Conservation (phyloP, 2,329 filamentous ascomycete genomes). For the Fusarium phyllophilum region DNA sequence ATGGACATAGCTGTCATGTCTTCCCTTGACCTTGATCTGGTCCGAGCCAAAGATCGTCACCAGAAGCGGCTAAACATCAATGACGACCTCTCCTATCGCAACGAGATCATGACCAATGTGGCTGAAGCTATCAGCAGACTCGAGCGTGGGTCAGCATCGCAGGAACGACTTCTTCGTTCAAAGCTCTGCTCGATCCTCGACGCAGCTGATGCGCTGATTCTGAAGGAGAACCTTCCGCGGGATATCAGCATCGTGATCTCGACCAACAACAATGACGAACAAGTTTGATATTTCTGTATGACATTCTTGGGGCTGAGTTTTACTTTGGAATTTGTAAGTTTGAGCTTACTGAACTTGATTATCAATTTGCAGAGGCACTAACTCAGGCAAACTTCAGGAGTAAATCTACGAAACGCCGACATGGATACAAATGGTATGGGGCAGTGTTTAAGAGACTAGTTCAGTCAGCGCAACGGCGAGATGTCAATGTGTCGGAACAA, state of each 20-base stretch:
- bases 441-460: neutral
- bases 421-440: neutral
- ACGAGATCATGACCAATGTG: neutral
- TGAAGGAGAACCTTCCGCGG: neutral
- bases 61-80: neutral
- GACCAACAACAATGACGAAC: neutral
- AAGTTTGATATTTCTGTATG: neutral
- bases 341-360: too few species aligned
- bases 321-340: neutral
- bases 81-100: neutral
- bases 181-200: neutral
- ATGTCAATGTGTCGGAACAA: neutral
- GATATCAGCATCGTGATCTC: neutral
- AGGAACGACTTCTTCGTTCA: neutral
- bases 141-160: neutral
- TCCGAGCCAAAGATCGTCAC: neutral
- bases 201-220: neutral
- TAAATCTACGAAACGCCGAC: neutral
- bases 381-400: neutral
- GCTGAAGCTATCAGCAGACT: neutral
- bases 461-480: neutral
- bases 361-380: neutral
- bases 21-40: constrained; percentile 1
- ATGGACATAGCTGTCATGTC: neutral
- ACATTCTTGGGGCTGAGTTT: neutral